Evolutionary conservation across 371 early-diverging fungal species (phyloP), one percentile per base, ranked within the genome.

Genomic region (Mucor saturninus): DNA sequence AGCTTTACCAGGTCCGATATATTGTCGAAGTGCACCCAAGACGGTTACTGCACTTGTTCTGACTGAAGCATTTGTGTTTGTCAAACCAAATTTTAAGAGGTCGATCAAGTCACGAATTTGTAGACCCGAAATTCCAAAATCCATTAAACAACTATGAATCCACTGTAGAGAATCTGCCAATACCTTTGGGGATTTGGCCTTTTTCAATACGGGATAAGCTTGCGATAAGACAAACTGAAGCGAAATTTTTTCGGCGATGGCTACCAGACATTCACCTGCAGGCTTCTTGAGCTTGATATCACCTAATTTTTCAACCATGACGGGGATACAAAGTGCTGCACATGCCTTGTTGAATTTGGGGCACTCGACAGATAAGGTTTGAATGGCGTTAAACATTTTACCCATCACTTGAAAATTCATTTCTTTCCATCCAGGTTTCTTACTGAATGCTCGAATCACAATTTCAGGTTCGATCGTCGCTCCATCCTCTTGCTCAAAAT

Each of bases 351-450:
- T 83, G 62, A 95, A 95, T 1, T 85, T 79, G 8, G 87, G 74
- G 13, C 71, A 65, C 45, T 88, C 75, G 15, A 72, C 74, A 5
- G 94, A 85, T 62, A 95, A 75, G 13, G 83, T 70, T 58, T 89
- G 85, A 57, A 96, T 81, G 0, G 89, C 73, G 46, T 79, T 81
- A 72, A 90, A 86, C 54, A 92, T 67, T 59, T 77, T 88, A 48
- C 71, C 68, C 81, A 86, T 83, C 9, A 89, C 96, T 62, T 98
- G 98, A 67, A 97, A 97, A 75, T 97, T 97, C 81, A 85, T 93
- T 68, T 97, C 98, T 71, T 96, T 96, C 92, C 93, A 96, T 2
- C 95, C 97, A 0, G 96, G 96, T 45, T 91, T 92, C 61, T 91
- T 91, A 5, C 83, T 72, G 32, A 98, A 73, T 32, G 83, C 83